phyloP scores from a whole-genome alignment of 805 yeast species.

The Vanderwaltozyma tropicalis region DNA sequence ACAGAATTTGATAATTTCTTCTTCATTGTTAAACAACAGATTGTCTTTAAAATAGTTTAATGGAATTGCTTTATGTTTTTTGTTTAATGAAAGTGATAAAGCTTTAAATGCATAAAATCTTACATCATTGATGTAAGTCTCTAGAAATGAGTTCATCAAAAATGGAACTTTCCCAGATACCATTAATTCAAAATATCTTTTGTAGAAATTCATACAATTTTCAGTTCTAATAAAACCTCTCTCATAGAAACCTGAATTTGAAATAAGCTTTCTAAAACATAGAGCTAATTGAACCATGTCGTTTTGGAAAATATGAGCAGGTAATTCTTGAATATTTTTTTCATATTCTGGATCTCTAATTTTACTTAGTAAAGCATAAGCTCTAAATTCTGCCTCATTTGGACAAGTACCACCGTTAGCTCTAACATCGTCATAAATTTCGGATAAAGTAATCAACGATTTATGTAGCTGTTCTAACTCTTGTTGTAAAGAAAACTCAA shows the following conservation, averaged over 20 bases:
- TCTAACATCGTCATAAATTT: slow-evolving; percentile 74
- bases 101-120: slow-evolving; percentile 64
- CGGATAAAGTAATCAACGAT: slow-evolving; percentile 77
- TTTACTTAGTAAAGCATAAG: slow-evolving; percentile 73
- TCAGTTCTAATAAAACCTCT: slow-evolving; percentile 43
- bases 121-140: slow-evolving; percentile 70
- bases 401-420: slow-evolving; percentile 58
- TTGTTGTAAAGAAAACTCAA: slow-evolving; percentile 85
- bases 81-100: slow-evolving; percentile 55
- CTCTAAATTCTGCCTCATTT: slow-evolving; percentile 88
- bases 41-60: slow-evolving; percentile 36
- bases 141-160: slow-evolving; percentile 62
- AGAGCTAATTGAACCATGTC: slow-evolving; percentile 59
- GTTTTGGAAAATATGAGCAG: slow-evolving; percentile 43
- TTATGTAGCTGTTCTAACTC: slow-evolving; percentile 91
- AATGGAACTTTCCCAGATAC: slow-evolving; percentile 47
- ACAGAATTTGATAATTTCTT: slow-evolving; percentile 47
- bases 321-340: slow-evolving; percentile 59
- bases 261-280: slow-evolving; percentile 52
- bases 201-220: slow-evolving; percentile 52
- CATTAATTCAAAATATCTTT: slow-evolving; percentile 51
- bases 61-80: slow-evolving; percentile 57
- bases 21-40: slow-evolving; percentile 58
- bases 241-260: slow-evolving; percentile 50
- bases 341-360: slow-evolving; percentile 79